These are phyloP conservation scores for Aspergillus pseudoterreus DNA, from an alignment of 2,329 filamentous ascomycete species.

Conservation along the genomic window DNA sequence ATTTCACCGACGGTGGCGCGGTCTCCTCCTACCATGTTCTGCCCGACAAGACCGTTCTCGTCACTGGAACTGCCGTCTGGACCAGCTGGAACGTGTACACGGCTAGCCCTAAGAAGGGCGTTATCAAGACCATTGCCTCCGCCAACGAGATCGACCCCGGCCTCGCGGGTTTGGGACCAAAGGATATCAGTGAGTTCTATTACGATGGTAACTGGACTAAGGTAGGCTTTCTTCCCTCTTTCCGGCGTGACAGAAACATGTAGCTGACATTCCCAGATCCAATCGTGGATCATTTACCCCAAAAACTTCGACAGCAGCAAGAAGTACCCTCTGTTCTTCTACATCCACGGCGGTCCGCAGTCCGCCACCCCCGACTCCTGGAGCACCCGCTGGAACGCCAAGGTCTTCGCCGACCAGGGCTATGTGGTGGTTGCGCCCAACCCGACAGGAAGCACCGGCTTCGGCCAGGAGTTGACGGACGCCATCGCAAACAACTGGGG, in stretches of 20 bases:
- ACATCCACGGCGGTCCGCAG: conserved; percentile 82
- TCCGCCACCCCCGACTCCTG: conserved; percentile 71
- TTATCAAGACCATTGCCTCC: conserved; percentile 28
- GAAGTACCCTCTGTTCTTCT: conserved; percentile 73
- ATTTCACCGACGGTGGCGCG: conserved; percentile 34
- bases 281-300: conserved; percentile 42
- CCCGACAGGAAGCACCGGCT: conserved; percentile 78
- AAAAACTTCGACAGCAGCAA: conserved; percentile 62
- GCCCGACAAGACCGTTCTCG: conserved; percentile 28
- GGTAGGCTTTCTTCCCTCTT: conserved; percentile 14
- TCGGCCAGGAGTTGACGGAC: conserved; percentile 72
- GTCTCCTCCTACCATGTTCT: conserved; percentile 28
- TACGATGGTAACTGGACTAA: conserved; percentile 34
- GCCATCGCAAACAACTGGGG: conserved; percentile 81
- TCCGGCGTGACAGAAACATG: not conserved
- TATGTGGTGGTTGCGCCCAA: conserved; percentile 81
- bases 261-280: conserved; percentile 24
- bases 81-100: conserved; percentile 34
- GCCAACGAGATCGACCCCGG: conserved; percentile 40
- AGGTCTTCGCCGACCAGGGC: conserved; percentile 81
- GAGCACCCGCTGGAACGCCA: conserved; percentile 82
- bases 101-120: conserved; percentile 24
- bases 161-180: conserved; percentile 31
- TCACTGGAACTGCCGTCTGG: conserved; percentile 34
- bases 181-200: conserved; percentile 37